Conservation (phyloP, 306 rosid species). For the Trifolium repens region DNA sequence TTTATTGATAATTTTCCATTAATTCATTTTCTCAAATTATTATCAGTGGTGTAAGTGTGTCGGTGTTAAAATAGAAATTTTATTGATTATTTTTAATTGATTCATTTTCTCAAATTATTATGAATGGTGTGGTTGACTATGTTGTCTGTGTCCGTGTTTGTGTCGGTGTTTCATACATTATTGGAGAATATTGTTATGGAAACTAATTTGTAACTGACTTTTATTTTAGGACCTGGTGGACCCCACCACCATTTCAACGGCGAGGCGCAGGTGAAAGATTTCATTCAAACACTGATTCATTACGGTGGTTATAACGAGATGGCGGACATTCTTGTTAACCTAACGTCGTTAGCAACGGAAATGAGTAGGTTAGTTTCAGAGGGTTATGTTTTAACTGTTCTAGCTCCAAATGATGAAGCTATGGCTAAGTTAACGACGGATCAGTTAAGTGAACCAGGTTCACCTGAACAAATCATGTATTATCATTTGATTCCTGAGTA, state of each 20-base stretch:
- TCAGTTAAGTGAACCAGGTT: slow-evolving; percentile 88
- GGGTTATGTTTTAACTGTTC: slow-evolving; percentile 73
- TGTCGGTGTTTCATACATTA: not conserved
- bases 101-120: too few relatives aligned
- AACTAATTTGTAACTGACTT: not conserved
- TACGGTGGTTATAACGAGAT: slow-evolving; percentile 86
- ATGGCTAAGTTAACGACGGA: slow-evolving; percentile 86
- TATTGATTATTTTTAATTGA: too few relatives aligned
- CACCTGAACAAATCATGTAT: slow-evolving; percentile 85
- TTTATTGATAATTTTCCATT: too few relatives aligned
- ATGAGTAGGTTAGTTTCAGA: slow-evolving; percentile 82
- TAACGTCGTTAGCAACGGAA: slow-evolving; percentile 75
- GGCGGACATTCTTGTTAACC: slow-evolving; percentile 80
- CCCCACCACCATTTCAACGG: slow-evolving; percentile 84
- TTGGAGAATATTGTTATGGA: not conserved
- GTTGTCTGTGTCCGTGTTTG: not conserved
- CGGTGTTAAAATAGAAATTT: too few relatives aligned
- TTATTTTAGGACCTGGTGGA: slow-evolving; percentile 66
- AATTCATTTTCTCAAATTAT: too few relatives aligned
- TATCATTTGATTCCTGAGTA: slow-evolving; percentile 81
- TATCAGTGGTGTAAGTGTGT: not conserved
- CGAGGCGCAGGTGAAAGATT: slow-evolving; percentile 69
- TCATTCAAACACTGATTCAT: slow-evolving; percentile 73
- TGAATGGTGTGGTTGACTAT: too few relatives aligned
- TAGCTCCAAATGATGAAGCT: slow-evolving; percentile 86